These are phyloP conservation scores for Nissolia schottii DNA, from an alignment of 306 rosid genomes.

Conservation along the genomic window DNA sequence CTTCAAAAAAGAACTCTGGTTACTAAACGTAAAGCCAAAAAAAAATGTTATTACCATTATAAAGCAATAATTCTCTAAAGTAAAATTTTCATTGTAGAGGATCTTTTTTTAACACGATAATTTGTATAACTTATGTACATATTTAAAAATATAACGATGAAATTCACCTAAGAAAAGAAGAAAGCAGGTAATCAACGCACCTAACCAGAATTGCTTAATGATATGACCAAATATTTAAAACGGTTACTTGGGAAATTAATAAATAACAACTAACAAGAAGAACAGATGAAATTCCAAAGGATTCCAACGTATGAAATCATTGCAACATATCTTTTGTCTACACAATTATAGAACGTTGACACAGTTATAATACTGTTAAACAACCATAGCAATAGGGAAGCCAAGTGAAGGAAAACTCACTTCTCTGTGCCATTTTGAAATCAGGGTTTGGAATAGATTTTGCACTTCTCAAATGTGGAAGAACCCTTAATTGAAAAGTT, in stretches of 20 bases:
- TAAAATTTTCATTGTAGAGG: too few species aligned
- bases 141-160: not conserved
- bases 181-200: not conserved
- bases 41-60: not conserved
- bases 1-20: conserved; percentile 19
- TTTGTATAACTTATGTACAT: not conserved
- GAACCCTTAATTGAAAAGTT: not conserved
- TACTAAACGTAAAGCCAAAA: not conserved
- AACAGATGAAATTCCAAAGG: not conserved
- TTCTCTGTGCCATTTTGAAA: not conserved
- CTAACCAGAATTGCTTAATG: not conserved
- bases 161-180: not conserved
- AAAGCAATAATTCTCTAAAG: too few species aligned
- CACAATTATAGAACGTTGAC: not conserved
- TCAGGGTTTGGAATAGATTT: not conserved
- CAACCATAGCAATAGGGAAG: not conserved
- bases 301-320: not conserved
- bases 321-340: not conserved
- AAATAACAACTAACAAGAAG: not conserved
- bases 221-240: not conserved
- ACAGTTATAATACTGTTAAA: not conserved
- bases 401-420: conserved; percentile 22
- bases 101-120: not conserved
- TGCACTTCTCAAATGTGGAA: not conserved
- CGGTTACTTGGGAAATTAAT: not conserved